A percentile compares a stretch with the other conserved stretches of the same genome.
Conservation (phyloP, 768 basidiomycete genomes). For the Tremella fuciformis region DNA sequence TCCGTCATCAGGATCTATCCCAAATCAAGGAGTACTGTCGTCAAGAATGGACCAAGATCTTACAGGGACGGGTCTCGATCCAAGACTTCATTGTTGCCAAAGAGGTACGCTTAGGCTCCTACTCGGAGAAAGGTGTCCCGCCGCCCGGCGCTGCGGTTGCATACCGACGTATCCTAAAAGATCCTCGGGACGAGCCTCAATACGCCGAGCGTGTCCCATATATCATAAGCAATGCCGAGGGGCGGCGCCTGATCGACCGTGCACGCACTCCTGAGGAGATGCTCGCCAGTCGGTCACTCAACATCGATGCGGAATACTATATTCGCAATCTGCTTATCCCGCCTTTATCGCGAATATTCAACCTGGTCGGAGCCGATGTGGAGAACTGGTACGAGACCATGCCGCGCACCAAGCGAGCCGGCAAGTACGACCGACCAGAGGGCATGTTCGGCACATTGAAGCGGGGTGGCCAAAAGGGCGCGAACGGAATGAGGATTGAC, state of each 20-base stretch:
- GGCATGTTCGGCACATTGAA: slow-evolving; percentile 3
- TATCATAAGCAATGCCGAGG: slow-evolving; percentile 65
- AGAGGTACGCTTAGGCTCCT: slow-evolving; percentile 88
- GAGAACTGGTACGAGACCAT: slow-evolving; percentile 81
- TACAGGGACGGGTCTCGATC: slow-evolving; percentile 74
- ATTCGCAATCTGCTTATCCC: slow-evolving; percentile 82
- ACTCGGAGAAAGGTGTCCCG: slow-evolving; percentile 83
- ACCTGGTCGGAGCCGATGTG: slow-evolving; percentile 83
- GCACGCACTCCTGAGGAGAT: slow-evolving; percentile 72
- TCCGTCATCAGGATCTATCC: slow-evolving; percentile 83
- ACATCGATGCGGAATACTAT: slow-evolving; percentile 85
- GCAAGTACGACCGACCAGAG: slow-evolving; percentile 40
- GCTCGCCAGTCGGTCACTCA: slow-evolving; percentile 64
- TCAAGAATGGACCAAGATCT: slow-evolving; percentile 75
- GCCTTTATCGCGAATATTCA: slow-evolving; percentile 85
- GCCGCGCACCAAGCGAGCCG: slow-evolving; percentile 62
- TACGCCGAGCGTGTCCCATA: slow-evolving; percentile 94
- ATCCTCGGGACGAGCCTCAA: slow-evolving; percentile 78
- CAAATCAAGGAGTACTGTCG: slow-evolving; percentile 84
- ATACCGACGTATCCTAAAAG: slow-evolving; percentile 66
- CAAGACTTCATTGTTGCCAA: slow-evolving; percentile 95
- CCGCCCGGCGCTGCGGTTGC: slow-evolving; percentile 91
- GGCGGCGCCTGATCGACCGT: slow-evolving; percentile 67
- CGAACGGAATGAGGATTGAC: slow-evolving; percentile 59
- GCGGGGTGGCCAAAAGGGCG: not conserved